phyloP scores from a whole-genome alignment of 73 alveolate genomes.

The Paramecium sexaurelia region DNA sequence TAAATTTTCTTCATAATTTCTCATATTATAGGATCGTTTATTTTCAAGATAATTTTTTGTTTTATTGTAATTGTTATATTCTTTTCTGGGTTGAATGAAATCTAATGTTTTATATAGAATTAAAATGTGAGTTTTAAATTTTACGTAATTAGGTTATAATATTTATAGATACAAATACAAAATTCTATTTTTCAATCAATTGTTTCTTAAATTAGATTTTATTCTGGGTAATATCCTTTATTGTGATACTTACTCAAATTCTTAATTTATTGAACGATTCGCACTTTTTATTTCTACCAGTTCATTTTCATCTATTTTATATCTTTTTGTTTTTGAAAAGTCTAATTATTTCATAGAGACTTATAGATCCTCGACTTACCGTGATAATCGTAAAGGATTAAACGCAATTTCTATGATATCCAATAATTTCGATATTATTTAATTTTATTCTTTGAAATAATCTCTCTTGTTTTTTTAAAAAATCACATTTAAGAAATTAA shows the following conservation, averaged over 20 bases:
- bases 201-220: background rate
- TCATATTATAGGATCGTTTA: too few relatives aligned
- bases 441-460: background rate
- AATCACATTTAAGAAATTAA: background rate
- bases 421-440: background rate
- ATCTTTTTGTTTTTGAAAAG: background rate
- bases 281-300: background rate
- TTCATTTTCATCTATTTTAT: background rate
- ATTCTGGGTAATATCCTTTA: background rate
- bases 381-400: background rate
- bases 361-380: background rate
- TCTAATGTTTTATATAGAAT: too few relatives aligned
- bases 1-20: too few relatives aligned
- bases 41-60: too few relatives aligned
- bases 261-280: background rate
- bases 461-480: background rate
- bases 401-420: background rate
- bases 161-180: too few relatives aligned
- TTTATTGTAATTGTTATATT: too few relatives aligned
- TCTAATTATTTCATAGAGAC: background rate
- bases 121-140: too few relatives aligned
- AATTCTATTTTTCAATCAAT: too few relatives aligned
- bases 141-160: too few relatives aligned
- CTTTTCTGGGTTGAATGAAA: too few relatives aligned
- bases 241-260: background rate